These are phyloP conservation scores for Aspergillus uvarum DNA, from an alignment of 2,329 filamentous ascomycete species.

Conservation along the genomic window DNA sequence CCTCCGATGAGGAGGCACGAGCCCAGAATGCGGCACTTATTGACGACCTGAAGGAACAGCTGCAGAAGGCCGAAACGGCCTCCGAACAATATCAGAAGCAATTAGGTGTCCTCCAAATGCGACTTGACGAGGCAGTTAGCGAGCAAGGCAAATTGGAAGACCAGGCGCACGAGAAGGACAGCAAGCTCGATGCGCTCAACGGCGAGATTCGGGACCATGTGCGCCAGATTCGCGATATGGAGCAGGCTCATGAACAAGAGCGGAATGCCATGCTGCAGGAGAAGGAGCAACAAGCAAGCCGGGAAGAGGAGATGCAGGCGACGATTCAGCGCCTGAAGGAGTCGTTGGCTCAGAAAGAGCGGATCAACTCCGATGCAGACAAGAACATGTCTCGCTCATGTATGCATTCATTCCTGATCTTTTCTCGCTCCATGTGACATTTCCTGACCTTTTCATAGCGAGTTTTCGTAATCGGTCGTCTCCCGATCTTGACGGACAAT, in stretches of 20 bases:
- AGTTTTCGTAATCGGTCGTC: constrained; percentile 54
- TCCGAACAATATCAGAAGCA: constrained; percentile 83
- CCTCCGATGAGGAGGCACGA: constrained; percentile 67
- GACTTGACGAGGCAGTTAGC: constrained; percentile 77
- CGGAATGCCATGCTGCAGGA: constrained; percentile 83
- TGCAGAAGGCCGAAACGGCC: constrained; percentile 74
- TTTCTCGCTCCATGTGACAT: not conserved
- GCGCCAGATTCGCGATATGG: constrained; percentile 84
- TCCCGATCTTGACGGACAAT: constrained; percentile 72
- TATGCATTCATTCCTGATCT: constrained; percentile 34
- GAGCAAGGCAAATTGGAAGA: constrained; percentile 89
- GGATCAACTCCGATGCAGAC: constrained; percentile 51
- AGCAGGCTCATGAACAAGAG: constrained; percentile 89
- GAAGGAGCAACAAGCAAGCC: constrained; percentile 80
- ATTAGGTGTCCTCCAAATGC: constrained; percentile 76
- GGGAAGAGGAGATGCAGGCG: constrained; percentile 85
- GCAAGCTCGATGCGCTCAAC: constrained; percentile 74
- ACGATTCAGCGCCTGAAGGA: constrained; percentile 93
- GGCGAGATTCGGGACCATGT: constrained; percentile 83
- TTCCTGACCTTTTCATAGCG: constrained; percentile 32
- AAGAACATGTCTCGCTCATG: constrained; percentile 53
- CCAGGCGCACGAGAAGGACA: constrained; percentile 79
- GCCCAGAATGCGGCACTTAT: constrained; percentile 76
- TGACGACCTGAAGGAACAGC: constrained; percentile 79
- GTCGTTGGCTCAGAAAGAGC: constrained; percentile 73